Conservation (phyloP, 805 yeast genomes). For the Monosporozyma aquatica region DNA sequence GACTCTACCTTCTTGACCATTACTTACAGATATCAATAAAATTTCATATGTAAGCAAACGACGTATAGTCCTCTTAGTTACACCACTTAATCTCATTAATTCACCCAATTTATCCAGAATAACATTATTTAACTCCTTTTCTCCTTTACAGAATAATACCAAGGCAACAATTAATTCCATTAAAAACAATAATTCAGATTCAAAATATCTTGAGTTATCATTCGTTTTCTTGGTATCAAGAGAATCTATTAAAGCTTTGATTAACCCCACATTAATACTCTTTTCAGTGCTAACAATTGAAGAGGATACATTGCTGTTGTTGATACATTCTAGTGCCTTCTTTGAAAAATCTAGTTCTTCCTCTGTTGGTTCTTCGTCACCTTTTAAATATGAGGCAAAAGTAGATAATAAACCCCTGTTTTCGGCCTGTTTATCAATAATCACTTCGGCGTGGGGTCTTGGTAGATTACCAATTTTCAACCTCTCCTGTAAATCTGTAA, state of each 20-base stretch:
- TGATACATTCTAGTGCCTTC: slow-evolving; percentile 75
- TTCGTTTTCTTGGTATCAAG: slow-evolving; percentile 30
- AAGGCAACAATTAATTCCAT: slow-evolving; percentile 34
- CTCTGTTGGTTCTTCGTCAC: slow-evolving; percentile 92
- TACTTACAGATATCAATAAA: slow-evolving; percentile 21
- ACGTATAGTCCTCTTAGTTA: slow-evolving; percentile 24
- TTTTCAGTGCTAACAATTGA: slow-evolving; percentile 43
- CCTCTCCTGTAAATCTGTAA: slow-evolving; percentile 53
- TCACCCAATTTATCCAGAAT: slow-evolving; percentile 16
- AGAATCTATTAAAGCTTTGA: slow-evolving; percentile 28
- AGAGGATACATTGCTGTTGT: slow-evolving; percentile 51
- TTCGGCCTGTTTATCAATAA: slow-evolving; percentile 53
- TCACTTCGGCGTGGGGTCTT: slow-evolving; percentile 55
- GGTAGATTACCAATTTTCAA: slow-evolving; percentile 46
- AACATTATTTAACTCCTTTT: slow-evolving; percentile 20
- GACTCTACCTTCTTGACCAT: slow-evolving; percentile 18
- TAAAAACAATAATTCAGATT: slow-evolving; percentile 40
- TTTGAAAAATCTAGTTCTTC: slow-evolving; percentile 84
- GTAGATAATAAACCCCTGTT: slow-evolving; percentile 82
- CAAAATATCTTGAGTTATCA: slow-evolving; percentile 34
- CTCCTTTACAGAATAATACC: slow-evolving; percentile 26
- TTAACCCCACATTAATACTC: slow-evolving; percentile 27
- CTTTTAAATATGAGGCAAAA: slow-evolving; percentile 83
- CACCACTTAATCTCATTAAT: slow-evolving; percentile 11
- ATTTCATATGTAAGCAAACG: slow-evolving; percentile 34